Evolutionary conservation across 2,329 filamentous ascomycete genomes (phyloP), one percentile per base, ranked within the genome.

Genomic region (Alternaria novae-zelandiae): DNA sequence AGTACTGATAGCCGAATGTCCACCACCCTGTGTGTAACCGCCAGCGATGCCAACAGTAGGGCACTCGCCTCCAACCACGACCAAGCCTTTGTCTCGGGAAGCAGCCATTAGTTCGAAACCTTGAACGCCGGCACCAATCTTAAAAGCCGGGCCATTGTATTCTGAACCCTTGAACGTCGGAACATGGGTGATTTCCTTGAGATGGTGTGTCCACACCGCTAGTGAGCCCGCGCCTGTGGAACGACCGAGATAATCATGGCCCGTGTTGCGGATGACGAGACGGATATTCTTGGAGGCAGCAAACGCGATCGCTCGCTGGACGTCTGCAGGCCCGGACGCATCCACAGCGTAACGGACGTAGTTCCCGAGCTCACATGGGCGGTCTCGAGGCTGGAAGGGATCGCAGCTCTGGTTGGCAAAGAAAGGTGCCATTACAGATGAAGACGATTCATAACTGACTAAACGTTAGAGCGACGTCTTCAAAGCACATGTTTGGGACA

Each of bases 1-100:
- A 23, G 80, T 79, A 17, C 82, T 82, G 45, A 88, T 71, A 6
- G 84, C 84, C 10, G 82, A 83, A 73, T 88, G 85, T 0, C 86
- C 86, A 28, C 85, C 86, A 3, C 84, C 69, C 25, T 68, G 61
- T 1, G 65, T 56, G 43, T 70, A 72, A 17, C 72, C 70, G 20
- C 72, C 86, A 15, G 71, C 72, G 13, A 77, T 67, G 55, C 86
- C 86, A 7, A 88, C 85, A 3, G 81, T 84, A 50, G 71, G 63
- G 74, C 72, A 75, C 9, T 70, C 64, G 2, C 74, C 74, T 17
- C 70, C 69, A 9, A 71, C 54, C 3, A 70, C 67, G 13, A 68
- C 63, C 3, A 74, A 47, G 5, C 63, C 64, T n/a, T 65, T 25
- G 28, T 71, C 65, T 6, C 66, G 58, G 4, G 70, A 70, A 32